Percentiles rank a stretch among this genome's conserved stretches.
Evolutionary conservation across 805 yeast genomes (phyloP).

Genomic region (Isabelozyma rhagii): DNA sequence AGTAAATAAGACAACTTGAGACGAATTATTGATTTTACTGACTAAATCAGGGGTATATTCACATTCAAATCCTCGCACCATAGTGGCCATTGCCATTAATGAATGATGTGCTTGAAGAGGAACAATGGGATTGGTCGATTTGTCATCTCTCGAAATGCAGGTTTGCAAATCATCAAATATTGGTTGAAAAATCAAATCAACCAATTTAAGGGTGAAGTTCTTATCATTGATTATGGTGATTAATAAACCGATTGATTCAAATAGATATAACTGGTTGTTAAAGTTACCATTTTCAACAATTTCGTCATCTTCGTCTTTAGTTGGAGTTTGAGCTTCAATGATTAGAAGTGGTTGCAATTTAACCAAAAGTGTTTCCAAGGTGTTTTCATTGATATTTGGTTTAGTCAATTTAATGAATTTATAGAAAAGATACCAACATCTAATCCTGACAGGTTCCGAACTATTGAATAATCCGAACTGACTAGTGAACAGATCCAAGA

Average conservation of each 20-base stretch:
- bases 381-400: slow-evolving; percentile 48
- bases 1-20: slow-evolving; percentile 81
- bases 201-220: slow-evolving; percentile 29
- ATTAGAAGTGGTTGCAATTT: slow-evolving; percentile 60
- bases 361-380: slow-evolving; percentile 51
- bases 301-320: slow-evolving; percentile 55
- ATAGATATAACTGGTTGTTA: slow-evolving; percentile 75
- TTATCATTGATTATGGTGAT: slow-evolving; percentile 44
- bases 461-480: slow-evolving; percentile 78
- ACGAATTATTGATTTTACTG: slow-evolving; percentile 53
- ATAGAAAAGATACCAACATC: slow-evolving; percentile 89
- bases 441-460: slow-evolving; percentile 67
- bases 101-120: slow-evolving; percentile 81
- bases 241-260: slow-evolving; percentile 82
- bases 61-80: slow-evolving; percentile 79
- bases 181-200: slow-evolving; percentile 72
- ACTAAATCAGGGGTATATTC: slow-evolving; percentile 40
- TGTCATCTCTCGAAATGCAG: slow-evolving; percentile 42
- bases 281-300: slow-evolving; percentile 52
- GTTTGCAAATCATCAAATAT: slow-evolving; percentile 68
- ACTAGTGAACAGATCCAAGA: slow-evolving; percentile 75
- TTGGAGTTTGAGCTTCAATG: slow-evolving; percentile 57
- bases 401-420: slow-evolving; percentile 77
- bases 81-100: slow-evolving; percentile 84
- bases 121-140: slow-evolving; percentile 38